phyloP scores from a whole-genome alignment of 2,329 filamentous ascomycete genomes.

The Tolypocladium nubicola region DNA sequence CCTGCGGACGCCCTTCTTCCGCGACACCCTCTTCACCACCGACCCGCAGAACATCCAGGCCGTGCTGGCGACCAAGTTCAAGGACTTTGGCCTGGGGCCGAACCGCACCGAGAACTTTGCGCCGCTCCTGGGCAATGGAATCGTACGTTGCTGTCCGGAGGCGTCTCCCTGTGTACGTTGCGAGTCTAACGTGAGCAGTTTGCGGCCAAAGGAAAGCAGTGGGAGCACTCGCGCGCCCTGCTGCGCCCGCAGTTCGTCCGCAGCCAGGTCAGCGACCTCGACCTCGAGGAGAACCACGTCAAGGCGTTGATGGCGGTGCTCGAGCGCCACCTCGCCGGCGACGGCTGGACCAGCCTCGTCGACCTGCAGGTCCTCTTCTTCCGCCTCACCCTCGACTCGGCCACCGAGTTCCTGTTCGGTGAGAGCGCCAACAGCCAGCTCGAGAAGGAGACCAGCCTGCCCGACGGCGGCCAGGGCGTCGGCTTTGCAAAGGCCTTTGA shows the following conservation, averaged over 20 bases:
- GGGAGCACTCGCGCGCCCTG: constrained; percentile 25
- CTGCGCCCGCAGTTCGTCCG: constrained; percentile 29
- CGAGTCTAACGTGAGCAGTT: constrained; percentile 10
- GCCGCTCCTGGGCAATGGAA: constrained; percentile 33
- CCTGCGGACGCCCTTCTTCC: constrained; percentile 9
- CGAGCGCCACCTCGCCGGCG: constrained; percentile 15
- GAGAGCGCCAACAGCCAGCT: constrained; percentile 36
- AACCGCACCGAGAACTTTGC: constrained; percentile 13
- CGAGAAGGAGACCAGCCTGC: constrained; percentile 9
- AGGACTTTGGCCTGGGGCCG: constrained; percentile 14
- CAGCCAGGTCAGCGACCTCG: constrained; percentile 32
- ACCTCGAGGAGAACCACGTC: constrained; percentile 27
- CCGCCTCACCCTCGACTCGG: constrained; percentile 35
- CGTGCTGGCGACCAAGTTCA: constrained; percentile 14
- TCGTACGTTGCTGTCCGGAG: constrained; percentile 10
- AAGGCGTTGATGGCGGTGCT: constrained; percentile 17
- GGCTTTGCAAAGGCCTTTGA: constrained; percentile 22
- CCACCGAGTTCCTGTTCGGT: constrained; percentile 51
- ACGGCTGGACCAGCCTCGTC: constrained; percentile 20
- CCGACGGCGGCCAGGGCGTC: constrained; percentile 11
- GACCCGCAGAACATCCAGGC: constrained; percentile 18
- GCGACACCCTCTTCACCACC: constrained; percentile 9
- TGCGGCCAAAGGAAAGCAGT: constrained; percentile 22
- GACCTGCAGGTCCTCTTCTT: constrained; percentile 38
- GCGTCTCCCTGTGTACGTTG: background rate